Conservation (phyloP, 2,329 filamentous ascomycete species). For the Penicillium paneum region DNA sequence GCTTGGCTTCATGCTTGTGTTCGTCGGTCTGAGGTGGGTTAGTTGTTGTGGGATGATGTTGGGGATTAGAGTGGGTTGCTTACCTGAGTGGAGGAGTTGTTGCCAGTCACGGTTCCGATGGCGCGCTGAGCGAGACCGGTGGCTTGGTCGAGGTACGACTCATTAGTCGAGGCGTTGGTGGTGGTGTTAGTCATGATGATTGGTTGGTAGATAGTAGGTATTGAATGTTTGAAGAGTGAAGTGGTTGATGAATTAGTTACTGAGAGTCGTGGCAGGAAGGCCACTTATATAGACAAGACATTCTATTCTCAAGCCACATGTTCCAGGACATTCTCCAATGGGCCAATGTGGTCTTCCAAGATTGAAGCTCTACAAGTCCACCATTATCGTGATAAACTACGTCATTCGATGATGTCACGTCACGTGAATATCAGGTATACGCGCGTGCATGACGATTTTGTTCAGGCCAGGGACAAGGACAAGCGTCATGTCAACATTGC, state of each 20-base stretch:
- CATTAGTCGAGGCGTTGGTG: slow-evolving; percentile 64
- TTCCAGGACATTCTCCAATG: slow-evolving; percentile 4
- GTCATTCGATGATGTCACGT: slow-evolving; percentile 21
- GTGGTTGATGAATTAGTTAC: background rate
- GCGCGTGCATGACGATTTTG: background rate
- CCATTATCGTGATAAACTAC: slow-evolving; percentile 16
- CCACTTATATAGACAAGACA: slow-evolving; percentile 1
- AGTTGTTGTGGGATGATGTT: background rate
- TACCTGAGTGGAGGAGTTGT: slow-evolving; percentile 64
- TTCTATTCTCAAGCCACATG: background rate
- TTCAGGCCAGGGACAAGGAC: too few species aligned
- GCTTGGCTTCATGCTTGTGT: slow-evolving; percentile 66
- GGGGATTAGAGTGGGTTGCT: background rate
- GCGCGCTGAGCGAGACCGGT: slow-evolving; percentile 69
- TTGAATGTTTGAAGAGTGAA: background rate
- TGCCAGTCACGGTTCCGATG: slow-evolving; percentile 71
- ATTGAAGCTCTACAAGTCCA: background rate
- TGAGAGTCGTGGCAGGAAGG: background rate
- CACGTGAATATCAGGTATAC: slow-evolving; percentile 10
- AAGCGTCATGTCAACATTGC: background rate
- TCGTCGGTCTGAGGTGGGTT: slow-evolving; percentile 59
- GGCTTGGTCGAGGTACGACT: slow-evolving; percentile 72
- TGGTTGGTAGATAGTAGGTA: slow-evolving; percentile 7
- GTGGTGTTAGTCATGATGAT: slow-evolving; percentile 28
- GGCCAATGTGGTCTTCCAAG: background rate